phyloP scores from a whole-genome alignment of 1,139 yeast species.

The Yamadazyma aaseri region DNA sequence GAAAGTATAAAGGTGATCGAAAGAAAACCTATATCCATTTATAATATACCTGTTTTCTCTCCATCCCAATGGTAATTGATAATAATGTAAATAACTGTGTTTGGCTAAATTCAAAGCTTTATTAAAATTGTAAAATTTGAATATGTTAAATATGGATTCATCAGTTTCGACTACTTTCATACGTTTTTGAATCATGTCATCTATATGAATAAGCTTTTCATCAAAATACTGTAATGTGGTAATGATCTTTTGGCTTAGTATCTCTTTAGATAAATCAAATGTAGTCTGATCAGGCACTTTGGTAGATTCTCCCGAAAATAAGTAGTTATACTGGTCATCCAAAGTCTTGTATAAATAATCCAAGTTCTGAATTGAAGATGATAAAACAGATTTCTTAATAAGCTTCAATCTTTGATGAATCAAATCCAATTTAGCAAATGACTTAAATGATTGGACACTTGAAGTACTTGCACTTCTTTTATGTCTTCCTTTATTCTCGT shows the following conservation, averaged over 20 bases:
- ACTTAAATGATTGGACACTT: constrained; percentile 30
- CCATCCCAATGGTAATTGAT: constrained; percentile 91
- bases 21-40: constrained; percentile 81
- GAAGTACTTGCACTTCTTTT: constrained; percentile 26
- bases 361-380: constrained; percentile 42
- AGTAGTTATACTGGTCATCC: constrained; percentile 54
- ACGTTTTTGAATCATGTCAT: constrained; percentile 42
- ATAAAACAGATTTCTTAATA: constrained; percentile 42
- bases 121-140: constrained; percentile 59
- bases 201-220: constrained; percentile 53
- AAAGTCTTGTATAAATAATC: constrained; percentile 49
- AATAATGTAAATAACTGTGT: constrained; percentile 64
- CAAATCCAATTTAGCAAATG: constrained; percentile 37
- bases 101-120: constrained; percentile 58
- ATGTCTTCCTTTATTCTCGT: constrained; percentile 2
- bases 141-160: constrained; percentile 35
- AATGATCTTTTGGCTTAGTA: constrained; percentile 43
- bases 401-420: constrained; percentile 44
- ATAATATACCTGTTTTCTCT: constrained; percentile 85
- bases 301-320: constrained; percentile 26
- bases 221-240: constrained; percentile 57
- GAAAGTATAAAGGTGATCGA: constrained; percentile 59
- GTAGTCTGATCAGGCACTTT: constrained; percentile 10
- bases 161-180: constrained; percentile 29
- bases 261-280: constrained; percentile 28